phyloP scores from a whole-genome alignment of 371 early-diverging fungal genomes.

The Cladochytrium tenue region DNA sequence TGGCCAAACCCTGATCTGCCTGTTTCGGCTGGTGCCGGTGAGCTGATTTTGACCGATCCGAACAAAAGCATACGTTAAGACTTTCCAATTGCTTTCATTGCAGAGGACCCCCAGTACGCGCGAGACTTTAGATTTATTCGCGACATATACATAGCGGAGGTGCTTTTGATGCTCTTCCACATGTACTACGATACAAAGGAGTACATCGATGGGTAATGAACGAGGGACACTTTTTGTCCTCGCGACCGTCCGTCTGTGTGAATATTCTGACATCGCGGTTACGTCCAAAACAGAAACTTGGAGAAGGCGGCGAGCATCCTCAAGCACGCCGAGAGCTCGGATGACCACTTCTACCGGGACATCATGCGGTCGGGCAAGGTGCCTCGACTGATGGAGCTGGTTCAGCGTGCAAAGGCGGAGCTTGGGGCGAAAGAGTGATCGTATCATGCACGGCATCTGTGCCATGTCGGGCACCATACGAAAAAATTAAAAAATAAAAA shows the following conservation, averaged over 20 bases:
- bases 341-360: neutral
- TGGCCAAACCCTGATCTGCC: too few species aligned
- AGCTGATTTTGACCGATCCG: neutral
- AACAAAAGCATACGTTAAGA: neutral
- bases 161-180: conserved; percentile 26
- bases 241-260: neutral
- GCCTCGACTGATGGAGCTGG: neutral
- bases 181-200: conserved; percentile 29
- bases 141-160: conserved; percentile 34
- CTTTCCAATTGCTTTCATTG: neutral
- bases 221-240: neutral
- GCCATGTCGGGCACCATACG: too few species aligned
- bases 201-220: conserved; percentile 27
- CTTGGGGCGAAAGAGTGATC: neutral
- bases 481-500: too few species aligned
- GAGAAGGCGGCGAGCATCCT: neutral
- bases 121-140: conserved; percentile 26
- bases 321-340: neutral
- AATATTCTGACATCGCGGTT: neutral
- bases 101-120: neutral
- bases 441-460: too few species aligned
- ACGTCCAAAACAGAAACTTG: neutral
- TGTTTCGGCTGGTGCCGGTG: too few species aligned
- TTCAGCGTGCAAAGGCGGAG: neutral
- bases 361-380: neutral